These are phyloP conservation scores for Amphicarpaea edgeworthii DNA, from an alignment of 306 rosid species.

Conservation along the genomic window DNA sequence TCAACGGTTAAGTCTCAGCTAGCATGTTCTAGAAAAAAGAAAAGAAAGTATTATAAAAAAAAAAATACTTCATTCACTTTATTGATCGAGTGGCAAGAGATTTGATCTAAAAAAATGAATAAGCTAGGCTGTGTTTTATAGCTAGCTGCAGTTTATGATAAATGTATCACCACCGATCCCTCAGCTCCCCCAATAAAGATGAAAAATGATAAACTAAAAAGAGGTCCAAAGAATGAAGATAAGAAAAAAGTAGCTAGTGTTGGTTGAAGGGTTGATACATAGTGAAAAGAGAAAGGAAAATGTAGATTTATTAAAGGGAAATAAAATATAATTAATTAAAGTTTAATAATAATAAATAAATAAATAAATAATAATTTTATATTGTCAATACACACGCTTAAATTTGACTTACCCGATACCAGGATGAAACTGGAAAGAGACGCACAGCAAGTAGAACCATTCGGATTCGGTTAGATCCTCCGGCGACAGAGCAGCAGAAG, in stretches of 20 bases:
- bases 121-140: not conserved
- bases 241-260: not conserved
- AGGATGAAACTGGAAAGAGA: constrained; percentile 72
- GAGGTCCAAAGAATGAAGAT: no score
- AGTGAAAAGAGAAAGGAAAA: not conserved
- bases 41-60: not conserved
- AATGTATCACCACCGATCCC: no score
- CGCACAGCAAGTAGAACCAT: constrained; percentile 85
- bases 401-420: constrained; percentile 75
- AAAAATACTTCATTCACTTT: not conserved
- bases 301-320: no score
- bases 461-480: constrained; percentile 83
- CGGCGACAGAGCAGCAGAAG: constrained; percentile 75
- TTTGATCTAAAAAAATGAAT: not conserved
- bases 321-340: no score
- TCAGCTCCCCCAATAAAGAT: no score
- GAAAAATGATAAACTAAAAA: no score
- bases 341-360: no score
- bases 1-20: not conserved
- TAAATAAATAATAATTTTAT: no score
- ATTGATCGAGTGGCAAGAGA: not conserved
- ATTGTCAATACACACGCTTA: no score
- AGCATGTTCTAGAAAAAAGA: no score
- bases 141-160: no score
- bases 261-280: not conserved